Conservation (phyloP, 345 rosid species). For the Kernera saxatilis region DNA sequence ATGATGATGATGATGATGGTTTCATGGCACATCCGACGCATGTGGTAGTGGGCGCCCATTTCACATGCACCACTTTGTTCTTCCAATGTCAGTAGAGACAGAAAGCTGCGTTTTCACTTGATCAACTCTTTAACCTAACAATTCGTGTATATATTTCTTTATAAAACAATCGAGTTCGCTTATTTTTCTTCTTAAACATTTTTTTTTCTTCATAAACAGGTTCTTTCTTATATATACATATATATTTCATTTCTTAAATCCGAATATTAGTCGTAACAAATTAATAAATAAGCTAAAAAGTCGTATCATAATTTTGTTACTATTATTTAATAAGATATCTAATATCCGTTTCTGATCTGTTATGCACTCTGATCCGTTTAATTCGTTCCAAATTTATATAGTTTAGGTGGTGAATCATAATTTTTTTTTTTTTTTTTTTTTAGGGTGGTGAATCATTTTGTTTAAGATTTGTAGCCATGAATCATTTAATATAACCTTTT, state of each 20-base stretch:
- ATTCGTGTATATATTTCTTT: neutral
- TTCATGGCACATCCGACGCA: conserved; percentile 15
- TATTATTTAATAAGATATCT: no score
- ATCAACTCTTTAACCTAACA: neutral
- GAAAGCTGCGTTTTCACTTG: conserved; percentile 17
- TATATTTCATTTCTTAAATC: neutral
- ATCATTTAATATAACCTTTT: neutral
- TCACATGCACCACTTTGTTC: conserved; percentile 20
- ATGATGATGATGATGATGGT: conserved; percentile 8
- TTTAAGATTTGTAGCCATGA: neutral
- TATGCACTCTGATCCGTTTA: neutral
- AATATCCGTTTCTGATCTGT: neutral
- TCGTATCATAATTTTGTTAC: neutral
- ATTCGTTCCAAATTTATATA: no score
- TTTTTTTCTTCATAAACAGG: neutral
- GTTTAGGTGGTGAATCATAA: no score
- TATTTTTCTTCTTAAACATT: neutral
- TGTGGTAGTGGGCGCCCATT: conserved; percentile 28
- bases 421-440: no score
- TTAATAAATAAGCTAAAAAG: neutral
- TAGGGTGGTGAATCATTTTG: no score
- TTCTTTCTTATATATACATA: neutral
- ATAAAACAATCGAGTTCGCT: neutral
- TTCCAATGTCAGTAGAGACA: conserved; percentile 9
- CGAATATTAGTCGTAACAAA: neutral